phyloP scores from a whole-genome alignment of 305 asterid species.

The Ajuga reptans region DNA sequence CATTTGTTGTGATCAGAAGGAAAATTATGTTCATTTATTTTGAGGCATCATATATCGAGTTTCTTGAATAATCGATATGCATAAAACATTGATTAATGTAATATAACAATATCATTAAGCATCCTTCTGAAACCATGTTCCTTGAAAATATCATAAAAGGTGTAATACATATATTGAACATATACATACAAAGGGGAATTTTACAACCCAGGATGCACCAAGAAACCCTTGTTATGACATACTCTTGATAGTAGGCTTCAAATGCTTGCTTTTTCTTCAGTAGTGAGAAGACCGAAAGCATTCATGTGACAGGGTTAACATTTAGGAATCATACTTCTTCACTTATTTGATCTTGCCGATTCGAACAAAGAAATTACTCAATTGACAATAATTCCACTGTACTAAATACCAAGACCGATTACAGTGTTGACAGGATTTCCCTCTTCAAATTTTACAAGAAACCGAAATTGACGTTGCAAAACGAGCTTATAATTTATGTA shows the following conservation, averaged over 20 bases:
- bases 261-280: neutral
- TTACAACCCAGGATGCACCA: slow-evolving; percentile 1
- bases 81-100: slow-evolving; percentile 5
- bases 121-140: slow-evolving; percentile 2
- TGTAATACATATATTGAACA: neutral
- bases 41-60: neutral
- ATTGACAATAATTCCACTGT: neutral
- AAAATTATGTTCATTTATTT: neutral
- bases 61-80: neutral
- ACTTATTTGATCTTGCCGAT: neutral
- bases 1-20: slow-evolving; percentile 1
- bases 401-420: neutral
- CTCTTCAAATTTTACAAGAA: neutral
- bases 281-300: neutral
- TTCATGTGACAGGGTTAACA: neutral
- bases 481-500: neutral
- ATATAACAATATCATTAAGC: neutral
- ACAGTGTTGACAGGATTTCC: neutral
- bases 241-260: neutral
- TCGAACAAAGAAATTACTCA: neutral
- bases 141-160: neutral
- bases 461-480: neutral
- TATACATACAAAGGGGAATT: neutral
- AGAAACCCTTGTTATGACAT: slow-evolving; percentile 1
- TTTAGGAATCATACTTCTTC: neutral